phyloP scores from a whole-genome alignment of 768 basidiomycete species.

The Naganishia friedmannii region DNA sequence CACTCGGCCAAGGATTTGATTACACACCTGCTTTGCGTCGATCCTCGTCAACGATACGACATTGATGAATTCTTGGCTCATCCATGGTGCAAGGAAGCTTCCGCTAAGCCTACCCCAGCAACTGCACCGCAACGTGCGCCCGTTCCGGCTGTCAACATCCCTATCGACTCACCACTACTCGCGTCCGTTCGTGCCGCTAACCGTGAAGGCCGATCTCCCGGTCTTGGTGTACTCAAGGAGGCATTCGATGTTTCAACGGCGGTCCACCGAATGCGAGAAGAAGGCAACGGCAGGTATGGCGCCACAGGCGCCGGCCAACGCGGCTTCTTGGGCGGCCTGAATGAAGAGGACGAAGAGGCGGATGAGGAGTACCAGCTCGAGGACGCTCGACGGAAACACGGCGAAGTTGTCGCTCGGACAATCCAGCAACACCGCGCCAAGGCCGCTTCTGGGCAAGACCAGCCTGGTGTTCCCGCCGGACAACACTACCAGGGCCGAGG shows the following conservation, averaged over 20 bases:
- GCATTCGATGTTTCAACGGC: conserved; percentile 99
- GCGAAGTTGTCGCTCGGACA: conserved; percentile 52
- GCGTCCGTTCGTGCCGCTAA: conserved; percentile 70
- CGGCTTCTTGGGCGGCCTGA: conserved; percentile 77
- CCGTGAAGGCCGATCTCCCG: conserved; percentile 81
- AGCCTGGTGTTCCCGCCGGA: conserved; percentile 36
- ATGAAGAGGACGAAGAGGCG: conserved; percentile 83
- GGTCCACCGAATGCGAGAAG: conserved; percentile 99
- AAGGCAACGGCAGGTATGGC: conserved; percentile 80
- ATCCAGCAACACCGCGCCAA: conserved; percentile 53
- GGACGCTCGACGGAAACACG: conserved; percentile 56
- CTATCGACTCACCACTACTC: conserved; percentile 86
- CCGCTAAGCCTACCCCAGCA: conserved; percentile 22
- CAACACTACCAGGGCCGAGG: conserved; percentile 54
- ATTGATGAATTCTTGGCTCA: conserved; percentile 97
- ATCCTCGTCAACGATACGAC: conserved; percentile 90
- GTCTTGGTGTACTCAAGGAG: conserved; percentile 87
- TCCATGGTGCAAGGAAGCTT: conserved; percentile 77
- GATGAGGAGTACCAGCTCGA: conserved; percentile 58
- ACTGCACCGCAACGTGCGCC: conserved; percentile 63
- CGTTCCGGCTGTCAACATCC: conserved; percentile 53
- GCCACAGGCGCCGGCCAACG: conserved; percentile 70
- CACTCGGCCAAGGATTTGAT: conserved; percentile 87
- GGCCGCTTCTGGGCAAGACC: conserved; percentile 49
- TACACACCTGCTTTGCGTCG: conserved; percentile 87